Base-by-base conservation (phyloP, 2,329 filamentous ascomycete species). In the Eutypella sp. region DNA sequence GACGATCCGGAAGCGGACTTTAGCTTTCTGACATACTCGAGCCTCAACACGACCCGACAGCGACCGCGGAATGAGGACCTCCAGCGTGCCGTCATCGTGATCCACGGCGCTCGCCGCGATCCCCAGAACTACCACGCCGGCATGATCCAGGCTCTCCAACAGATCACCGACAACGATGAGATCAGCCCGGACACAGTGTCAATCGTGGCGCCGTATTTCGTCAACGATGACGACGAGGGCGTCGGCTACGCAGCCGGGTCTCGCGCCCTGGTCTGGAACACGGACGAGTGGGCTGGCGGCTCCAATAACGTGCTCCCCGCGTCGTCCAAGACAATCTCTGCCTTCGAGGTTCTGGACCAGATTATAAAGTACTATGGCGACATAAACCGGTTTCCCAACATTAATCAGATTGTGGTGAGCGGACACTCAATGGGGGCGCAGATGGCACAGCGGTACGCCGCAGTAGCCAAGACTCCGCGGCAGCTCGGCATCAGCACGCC, bases 351-450 rank as follows among this genome's bases (percentile, higher is more conserved):
- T 4, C 33, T 51, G 25, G 48, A 51, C 31, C 48, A 51, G 38
- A 19, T 48, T 13, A 38, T 51, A 10, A 38, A 45, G 29, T 48
- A 24, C 16, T 48, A 45, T 25, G 47, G 42, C 13, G 38, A 46
- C 44, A 47, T 38, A 38, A 33, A 22, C 4, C 11, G 10, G 40
- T 51, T 46, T 27, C 48, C 48, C 7, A 51, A 51, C 27, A 43
- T 51, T 25, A 46, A 48, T 7, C 46, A 48, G 25, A 51, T 51
- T 11, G 43, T 51, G 15, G 40, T 51, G 7, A 40, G 40, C 15
- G 48, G 48, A 2, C 48, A 51, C 41, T 51, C 48, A 6, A 42
- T 46, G 24, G 48, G 48, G 5, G 48, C 34, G 6, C 48, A 51
- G 24, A 44, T 44, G 33, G 40, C 29, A 18, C 47, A 51, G 19